Base-by-base conservation (phyloP, 495 filamentous ascomycete genomes). In the Aspergillus carlsbadensis region DNA sequence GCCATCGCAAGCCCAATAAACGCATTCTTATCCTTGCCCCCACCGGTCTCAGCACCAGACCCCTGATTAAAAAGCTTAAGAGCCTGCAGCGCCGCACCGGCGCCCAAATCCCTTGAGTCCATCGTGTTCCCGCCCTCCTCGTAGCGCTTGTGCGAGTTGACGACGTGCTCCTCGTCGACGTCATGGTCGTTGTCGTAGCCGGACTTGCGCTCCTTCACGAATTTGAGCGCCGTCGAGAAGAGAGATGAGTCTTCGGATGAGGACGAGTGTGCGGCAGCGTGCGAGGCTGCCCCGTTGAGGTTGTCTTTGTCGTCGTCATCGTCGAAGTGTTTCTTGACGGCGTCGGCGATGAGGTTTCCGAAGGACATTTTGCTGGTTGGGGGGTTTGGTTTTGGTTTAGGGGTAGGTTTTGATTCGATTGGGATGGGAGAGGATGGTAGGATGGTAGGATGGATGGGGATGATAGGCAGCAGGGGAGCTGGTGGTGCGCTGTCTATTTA, bases 1-100 rank as follows among this genome's bases (percentile, higher is more conserved):
- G 73, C 78, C 86, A 89, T 89, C 0, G 86, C 86, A 69, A 87
- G 66, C 5, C 84, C 84, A 62, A 89, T 80, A 54, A 88, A 83
- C 63, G 78, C 68, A 64, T 81, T 86, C 76, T 87, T 77, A 65
- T 81, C 85, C 75, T 87, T 76, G 36, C 75, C 75, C 14, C 70
- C 70, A 0, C 65, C 70, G 1, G 45, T 50, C 1, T 31, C 45
- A 15, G 43, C 37, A 26, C 1, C 66, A 62, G 10, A 36, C 1
- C 78, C 75, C 7, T 69, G 66, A 2, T 72, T 77, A 52, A 87
- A 88, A 79, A 83, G 81, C 76, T 88, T 88, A 61, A 89, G 56
- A 7, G 86, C 86, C 71, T 88, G 82, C 78, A 88, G 78, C 0
- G 86, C 86, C 5, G 85, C 84, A 0, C 84, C 86, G 1, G 78